These are phyloP conservation scores for Pascua sp. DNA, from an alignment of 1,284 basidiomycete species.

Conservation along the genomic window DNA sequence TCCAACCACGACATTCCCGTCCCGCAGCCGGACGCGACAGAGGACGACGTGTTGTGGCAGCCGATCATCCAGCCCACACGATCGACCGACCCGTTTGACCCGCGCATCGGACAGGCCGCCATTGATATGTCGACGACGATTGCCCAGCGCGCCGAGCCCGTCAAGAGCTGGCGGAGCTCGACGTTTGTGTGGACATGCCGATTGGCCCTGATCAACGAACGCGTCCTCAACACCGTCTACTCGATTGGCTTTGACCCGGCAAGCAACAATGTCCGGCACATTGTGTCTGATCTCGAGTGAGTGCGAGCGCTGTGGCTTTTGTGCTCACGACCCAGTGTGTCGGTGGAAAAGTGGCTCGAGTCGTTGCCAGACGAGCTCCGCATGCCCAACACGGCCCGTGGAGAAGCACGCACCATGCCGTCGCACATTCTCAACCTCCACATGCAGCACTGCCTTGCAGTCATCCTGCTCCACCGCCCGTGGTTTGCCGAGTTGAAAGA, in stretches of 20 bases:
- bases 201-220: constrained; percentile 22
- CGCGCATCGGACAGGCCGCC: constrained; percentile 4
- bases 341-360: constrained; percentile 20
- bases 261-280: constrained; percentile 11
- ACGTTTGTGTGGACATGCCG: constrained; percentile 22
- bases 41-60: constrained; percentile 20
- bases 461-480: constrained; percentile 29
- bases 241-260: constrained; percentile 15
- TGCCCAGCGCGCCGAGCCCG: constrained; percentile 9
- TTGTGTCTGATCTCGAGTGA: constrained; percentile 17
- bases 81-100: constrained; percentile 6
- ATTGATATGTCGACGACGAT: constrained; percentile 11
- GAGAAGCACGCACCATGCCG: constrained; percentile 7
- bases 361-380: constrained; percentile 18
- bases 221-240: constrained; percentile 17
- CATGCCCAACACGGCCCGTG: constrained; percentile 1
- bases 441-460: constrained; percentile 20
- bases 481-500: constrained; percentile 14
- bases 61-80: constrained; percentile 12
- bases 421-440: constrained; percentile 30
- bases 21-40: constrained; percentile 12
- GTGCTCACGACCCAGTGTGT: constrained; percentile 4
- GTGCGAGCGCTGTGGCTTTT: not conserved
- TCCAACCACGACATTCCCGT: constrained; percentile 22
- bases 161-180: constrained; percentile 21